These are phyloP conservation scores for Raphanus sativus DNA, from an alignment of 345 rosid genomes.

Conservation along the genomic window DNA sequence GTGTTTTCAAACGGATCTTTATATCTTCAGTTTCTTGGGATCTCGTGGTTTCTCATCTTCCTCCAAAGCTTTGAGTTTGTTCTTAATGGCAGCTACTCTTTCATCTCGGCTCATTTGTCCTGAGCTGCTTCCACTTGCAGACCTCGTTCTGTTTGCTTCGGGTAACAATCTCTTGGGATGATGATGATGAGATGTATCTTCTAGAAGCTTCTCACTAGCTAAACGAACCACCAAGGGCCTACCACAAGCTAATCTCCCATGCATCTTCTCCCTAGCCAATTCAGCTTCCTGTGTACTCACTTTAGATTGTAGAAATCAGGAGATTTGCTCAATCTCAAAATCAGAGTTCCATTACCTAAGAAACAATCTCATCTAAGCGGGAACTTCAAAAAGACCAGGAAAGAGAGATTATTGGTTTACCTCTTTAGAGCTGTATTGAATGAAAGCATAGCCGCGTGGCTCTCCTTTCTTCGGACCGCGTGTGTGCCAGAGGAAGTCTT, in stretches of 20 bases:
- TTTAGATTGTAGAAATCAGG: conserved; percentile 64
- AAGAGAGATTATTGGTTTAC: conserved; percentile 44
- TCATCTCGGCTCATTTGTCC: conserved; percentile 65
- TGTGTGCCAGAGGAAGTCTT: conserved; percentile 92
- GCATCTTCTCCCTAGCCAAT: conserved; percentile 94
- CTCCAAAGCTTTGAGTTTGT: conserved; percentile 79
- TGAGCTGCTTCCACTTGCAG: conserved; percentile 41
- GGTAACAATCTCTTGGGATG: conserved; percentile 40
- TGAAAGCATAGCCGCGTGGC: conserved; percentile 86
- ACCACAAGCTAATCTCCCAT: conserved; percentile 86
- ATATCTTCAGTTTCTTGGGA: conserved; percentile 66
- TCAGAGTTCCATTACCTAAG: neutral
- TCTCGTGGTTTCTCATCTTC: conserved; percentile 47
- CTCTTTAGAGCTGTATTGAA: conserved; percentile 77
- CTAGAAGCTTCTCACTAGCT: conserved; percentile 67
- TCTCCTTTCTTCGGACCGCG: conserved; percentile 91
- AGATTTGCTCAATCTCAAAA: conserved; percentile 28
- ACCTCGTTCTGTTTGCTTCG: conserved; percentile 43
- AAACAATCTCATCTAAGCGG: neutral
- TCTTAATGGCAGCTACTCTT: conserved; percentile 85
- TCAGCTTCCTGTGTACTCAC: conserved; percentile 98
- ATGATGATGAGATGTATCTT: conserved; percentile 44
- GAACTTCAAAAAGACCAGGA: no score
- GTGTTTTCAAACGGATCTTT: neutral
- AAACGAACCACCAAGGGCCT: conserved; percentile 81